Evolutionary conservation across 2,329 filamentous ascomycete genomes (phyloP), one percentile per base, ranked within the genome.

Genomic region (Kalaharituber pfeilii): DNA sequence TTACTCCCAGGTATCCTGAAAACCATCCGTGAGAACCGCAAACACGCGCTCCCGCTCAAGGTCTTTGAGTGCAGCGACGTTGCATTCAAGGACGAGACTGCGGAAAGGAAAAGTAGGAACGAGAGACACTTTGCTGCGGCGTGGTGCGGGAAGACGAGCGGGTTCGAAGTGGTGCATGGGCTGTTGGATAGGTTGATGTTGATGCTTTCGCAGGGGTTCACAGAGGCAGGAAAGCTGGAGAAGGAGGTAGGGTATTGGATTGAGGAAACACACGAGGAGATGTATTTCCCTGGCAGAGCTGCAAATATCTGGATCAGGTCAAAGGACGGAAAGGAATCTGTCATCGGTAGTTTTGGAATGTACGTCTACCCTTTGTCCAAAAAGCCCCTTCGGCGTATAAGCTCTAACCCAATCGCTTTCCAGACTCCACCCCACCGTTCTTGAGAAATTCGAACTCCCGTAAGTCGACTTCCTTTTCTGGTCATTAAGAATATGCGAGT

Each of bases 121-220:
- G 86, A 95, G 74, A 76, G 89, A 54, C 89, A 94, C 71, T 96
- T 94, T 68, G 86, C 86, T n/a, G 91, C 88, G 8, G 88, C 87
- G 1, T 94, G 84, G 77, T 95, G 89, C 70, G 88, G 88, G 66
- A 94, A 91, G 75, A 86, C 81, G 2, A 87, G 82, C 63, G 91
- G 93, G 42, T 98, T 98, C 69, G 91, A 98, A 71, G 74, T 93
- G 60, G 86, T 98, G 2, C 93, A 98, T 70, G 91, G 91, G 55
- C 75, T 98, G 61, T 73, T 98, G 44, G 91, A 98, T 69, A 82
- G 91, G 52, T 72, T 96, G 59, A 82, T 98, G 77, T 73, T 85
- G 57, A 96, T 96, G 89, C 77, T 98, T 57, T 83, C 83, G 66
- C 83, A 80, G 49, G 78, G 80, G 42, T 94, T 94, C 72, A 71